These are phyloP conservation scores for Colletotrichum sp. DNA, from an alignment of 2,329 filamentous ascomycete genomes.

Conservation along the genomic window DNA sequence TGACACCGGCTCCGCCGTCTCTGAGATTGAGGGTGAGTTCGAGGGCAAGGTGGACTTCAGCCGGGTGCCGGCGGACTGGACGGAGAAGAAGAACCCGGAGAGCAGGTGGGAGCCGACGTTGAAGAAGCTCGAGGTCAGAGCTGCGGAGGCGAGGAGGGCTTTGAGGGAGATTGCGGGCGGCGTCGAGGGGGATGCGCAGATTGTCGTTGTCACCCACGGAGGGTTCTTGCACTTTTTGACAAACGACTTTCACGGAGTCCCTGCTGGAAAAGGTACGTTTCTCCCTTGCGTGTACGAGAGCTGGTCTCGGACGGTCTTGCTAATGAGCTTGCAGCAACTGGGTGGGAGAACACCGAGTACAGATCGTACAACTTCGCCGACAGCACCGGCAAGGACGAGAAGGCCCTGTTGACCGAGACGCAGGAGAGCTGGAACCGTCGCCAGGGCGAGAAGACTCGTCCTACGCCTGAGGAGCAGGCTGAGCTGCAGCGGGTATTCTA, in stretches of 20 bases:
- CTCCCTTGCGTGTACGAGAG: rapidly evolving
- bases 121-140: conserved; percentile 63
- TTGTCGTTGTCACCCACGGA: conserved; percentile 82
- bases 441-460: conserved; percentile 41
- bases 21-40: conserved; percentile 66
- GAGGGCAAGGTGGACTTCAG: conserved; percentile 66
- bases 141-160: conserved; percentile 63
- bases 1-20: conserved; percentile 71
- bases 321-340: conserved; percentile 61
- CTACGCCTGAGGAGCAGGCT: conserved; percentile 51
- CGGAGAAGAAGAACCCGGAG: conserved; percentile 61
- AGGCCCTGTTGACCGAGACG: conserved; percentile 55
- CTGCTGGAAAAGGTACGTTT: conserved; percentile 43
- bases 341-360: conserved; percentile 77
- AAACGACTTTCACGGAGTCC: conserved; percentile 75
- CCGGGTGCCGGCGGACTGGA: conserved; percentile 72
- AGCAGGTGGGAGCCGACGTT: conserved; percentile 49
- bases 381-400: conserved; percentile 50
- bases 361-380: conserved; percentile 71
- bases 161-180: conserved; percentile 56
- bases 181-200: conserved; percentile 57
- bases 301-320: background rate
- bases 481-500: conserved; percentile 46
- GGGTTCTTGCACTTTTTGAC: conserved; percentile 86
- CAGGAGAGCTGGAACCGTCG: conserved; percentile 51